Conservation (phyloP, 148 eudicot genomes). For the Limonium bicolor region DNA sequence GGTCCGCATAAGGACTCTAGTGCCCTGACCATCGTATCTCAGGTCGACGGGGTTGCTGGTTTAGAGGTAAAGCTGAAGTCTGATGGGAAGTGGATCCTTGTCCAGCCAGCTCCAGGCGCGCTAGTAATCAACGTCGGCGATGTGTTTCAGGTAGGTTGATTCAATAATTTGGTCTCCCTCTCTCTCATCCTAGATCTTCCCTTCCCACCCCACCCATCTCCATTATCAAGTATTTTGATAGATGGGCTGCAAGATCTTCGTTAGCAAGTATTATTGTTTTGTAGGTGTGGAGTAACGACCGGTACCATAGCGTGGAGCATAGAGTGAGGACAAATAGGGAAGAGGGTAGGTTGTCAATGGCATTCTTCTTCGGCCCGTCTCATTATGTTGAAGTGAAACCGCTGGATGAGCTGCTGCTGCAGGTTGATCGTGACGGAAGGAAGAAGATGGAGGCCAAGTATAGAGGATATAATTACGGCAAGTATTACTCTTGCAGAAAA, state of each 20-base stretch:
- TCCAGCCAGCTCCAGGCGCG: slow-evolving; percentile 47
- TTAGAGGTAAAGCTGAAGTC: slow-evolving; percentile 51
- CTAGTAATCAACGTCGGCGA: slow-evolving; percentile 68
- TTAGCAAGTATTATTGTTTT: too few relatives aligned
- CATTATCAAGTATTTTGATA: too few relatives aligned
- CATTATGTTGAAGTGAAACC: slow-evolving; percentile 42
- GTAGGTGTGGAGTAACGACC: slow-evolving; percentile 68
- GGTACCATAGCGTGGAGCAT: slow-evolving; percentile 55
- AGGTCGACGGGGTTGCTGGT: slow-evolving; percentile 85
- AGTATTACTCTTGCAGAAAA: slow-evolving; percentile 29
- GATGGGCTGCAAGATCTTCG: too few relatives aligned
- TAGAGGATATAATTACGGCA: slow-evolving; percentile 40
- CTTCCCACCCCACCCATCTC: too few relatives aligned
- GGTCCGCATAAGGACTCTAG: slow-evolving; percentile 71
- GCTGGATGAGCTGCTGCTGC: slow-evolving; percentile 23
- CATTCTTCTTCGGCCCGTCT: slow-evolving; percentile 39
- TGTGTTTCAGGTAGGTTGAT: slow-evolving; percentile 44
- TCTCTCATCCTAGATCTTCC: too few relatives aligned
- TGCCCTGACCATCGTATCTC: slow-evolving; percentile 59
- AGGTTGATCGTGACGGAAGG: slow-evolving; percentile 25
- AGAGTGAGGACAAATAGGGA: slow-evolving; percentile 38
- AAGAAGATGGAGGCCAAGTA: too few relatives aligned
- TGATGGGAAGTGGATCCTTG: slow-evolving; percentile 66
- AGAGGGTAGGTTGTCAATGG: slow-evolving; percentile 40
- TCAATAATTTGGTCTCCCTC: too few relatives aligned